phyloP scores from a whole-genome alignment of 495 filamentous ascomycete species.

The Penicillium soppii region DNA sequence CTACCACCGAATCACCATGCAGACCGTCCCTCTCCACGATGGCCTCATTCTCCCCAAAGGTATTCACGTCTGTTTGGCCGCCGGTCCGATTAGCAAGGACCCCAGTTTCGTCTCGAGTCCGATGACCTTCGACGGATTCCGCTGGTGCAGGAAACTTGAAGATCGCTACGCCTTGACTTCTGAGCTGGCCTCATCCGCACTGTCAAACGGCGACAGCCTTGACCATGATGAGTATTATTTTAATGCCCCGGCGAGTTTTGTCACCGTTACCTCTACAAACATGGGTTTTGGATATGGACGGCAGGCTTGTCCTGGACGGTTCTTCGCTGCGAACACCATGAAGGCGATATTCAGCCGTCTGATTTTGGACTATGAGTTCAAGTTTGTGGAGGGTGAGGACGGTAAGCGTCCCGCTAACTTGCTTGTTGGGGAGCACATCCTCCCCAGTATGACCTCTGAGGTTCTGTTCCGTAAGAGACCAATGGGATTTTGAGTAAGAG shows the following conservation, averaged over 20 bases:
- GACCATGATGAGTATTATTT: not conserved
- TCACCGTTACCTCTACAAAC: constrained; percentile 20
- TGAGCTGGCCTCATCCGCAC: not conserved
- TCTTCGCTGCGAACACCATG: constrained; percentile 54
- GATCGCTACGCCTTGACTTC: constrained; percentile 15
- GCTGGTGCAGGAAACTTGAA: constrained; percentile 28
- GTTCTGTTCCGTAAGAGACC: constrained; percentile 28
- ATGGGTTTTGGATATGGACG: constrained; percentile 37
- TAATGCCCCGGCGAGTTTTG: constrained; percentile 18
- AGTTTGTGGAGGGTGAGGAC: constrained; percentile 20
- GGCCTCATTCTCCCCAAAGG: constrained; percentile 28
- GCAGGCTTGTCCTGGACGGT: constrained; percentile 54
- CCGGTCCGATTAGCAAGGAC: constrained; percentile 35
- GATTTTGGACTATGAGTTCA: constrained; percentile 54
- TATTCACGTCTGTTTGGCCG: constrained; percentile 34
- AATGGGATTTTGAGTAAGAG: constrained; percentile 2
- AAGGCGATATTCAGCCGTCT: constrained; percentile 56
- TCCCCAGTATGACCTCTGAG: constrained; percentile 23
- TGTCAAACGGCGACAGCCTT: not conserved
- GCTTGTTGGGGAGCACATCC: constrained; percentile 30
- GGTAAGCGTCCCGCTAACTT: constrained; percentile 26
- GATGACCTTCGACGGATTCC: constrained; percentile 33
- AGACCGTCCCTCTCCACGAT: constrained; percentile 25
- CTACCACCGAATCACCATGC: constrained; percentile 28
- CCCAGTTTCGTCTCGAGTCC: constrained; percentile 19